A percentile compares a stretch with the other conserved stretches of the same genome.
Evolutionary conservation across 2,329 filamentous ascomycete species (phyloP).

Genomic region (Grosmannia penicillata): DNA sequence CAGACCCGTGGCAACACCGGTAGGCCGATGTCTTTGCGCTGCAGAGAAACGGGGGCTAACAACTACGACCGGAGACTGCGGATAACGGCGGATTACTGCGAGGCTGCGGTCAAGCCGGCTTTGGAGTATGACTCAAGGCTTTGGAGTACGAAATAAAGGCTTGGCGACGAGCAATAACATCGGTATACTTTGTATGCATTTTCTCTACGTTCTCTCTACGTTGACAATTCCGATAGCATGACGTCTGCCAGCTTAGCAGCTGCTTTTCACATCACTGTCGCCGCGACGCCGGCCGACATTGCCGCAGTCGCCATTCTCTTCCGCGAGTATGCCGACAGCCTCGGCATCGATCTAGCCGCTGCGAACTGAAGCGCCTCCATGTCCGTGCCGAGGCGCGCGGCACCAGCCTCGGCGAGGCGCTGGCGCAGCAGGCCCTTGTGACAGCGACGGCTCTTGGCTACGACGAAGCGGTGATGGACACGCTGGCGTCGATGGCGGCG

Average conservation of each 20-base stretch:
- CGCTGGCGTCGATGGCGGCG: constrained; percentile 11
- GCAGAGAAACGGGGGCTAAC: too few relatives aligned
- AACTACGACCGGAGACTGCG: too few relatives aligned
- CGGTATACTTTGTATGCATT: too few relatives aligned
- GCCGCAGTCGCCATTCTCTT: constrained; percentile 7
- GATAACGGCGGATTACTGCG: too few relatives aligned
- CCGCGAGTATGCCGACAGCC: constrained; percentile 7
- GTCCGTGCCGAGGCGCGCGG: constrained; percentile 6
- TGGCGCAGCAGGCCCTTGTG: constrained; percentile 1
- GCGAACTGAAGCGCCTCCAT: constrained; percentile 10
- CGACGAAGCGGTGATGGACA: constrained; percentile 8
- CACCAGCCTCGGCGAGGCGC: constrained; percentile 5
- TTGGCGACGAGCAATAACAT: too few relatives aligned
- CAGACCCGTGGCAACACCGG: too few relatives aligned
- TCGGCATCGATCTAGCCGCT: constrained; percentile 10
- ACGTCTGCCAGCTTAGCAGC: not conserved
- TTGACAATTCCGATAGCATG: too few relatives aligned
- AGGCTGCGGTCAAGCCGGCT: too few relatives aligned
- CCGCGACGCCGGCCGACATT: constrained; percentile 3
- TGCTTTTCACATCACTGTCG: constrained; percentile 2
- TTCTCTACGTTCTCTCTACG: too few relatives aligned
- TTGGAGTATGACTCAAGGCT: too few relatives aligned
- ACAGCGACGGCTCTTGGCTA: constrained; percentile 4
- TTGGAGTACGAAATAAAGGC: too few relatives aligned
- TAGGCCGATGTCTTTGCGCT: too few relatives aligned